Conservation (phyloP, 495 filamentous ascomycete genomes). For the Parmelia sp. region DNA sequence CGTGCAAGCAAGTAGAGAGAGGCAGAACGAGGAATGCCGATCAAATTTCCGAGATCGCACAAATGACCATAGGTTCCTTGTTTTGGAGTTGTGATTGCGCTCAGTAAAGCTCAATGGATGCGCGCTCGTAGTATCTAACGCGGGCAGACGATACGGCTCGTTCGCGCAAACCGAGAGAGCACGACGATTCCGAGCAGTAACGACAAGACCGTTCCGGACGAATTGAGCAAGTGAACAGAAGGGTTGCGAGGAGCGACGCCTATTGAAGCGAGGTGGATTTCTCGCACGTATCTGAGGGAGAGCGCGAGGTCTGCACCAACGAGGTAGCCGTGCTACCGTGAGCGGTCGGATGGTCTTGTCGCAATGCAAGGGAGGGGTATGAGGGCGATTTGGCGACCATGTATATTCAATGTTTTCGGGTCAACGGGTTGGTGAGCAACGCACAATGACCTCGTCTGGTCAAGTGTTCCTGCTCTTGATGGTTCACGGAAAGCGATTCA, state of each 20-base stretch:
- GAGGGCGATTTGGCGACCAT: not conserved
- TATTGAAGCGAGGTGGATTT: not conserved
- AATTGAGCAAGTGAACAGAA: not conserved
- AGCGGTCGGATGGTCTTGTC: not conserved
- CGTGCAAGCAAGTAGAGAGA: not conserved
- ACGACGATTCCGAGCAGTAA: not conserved
- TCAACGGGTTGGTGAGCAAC: not conserved
- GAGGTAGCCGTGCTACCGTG: not conserved
- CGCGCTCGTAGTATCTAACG: not conserved
- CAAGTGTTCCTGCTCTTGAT: conserved; percentile 7
- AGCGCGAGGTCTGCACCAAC: not conserved
- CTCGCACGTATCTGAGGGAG: not conserved
- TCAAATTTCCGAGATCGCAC: not conserved
- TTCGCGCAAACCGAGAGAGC: not conserved
- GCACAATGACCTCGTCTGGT: not conserved
- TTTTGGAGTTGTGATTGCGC: not conserved
- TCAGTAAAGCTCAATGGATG: conserved; percentile 1
- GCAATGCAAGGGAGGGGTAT: not conserved
- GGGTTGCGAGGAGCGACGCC: not conserved
- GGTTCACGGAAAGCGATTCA: conserved; percentile 1
- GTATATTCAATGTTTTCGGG: not conserved
- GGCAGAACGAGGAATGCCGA: not conserved
- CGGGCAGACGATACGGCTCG: not conserved
- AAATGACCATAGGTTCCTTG: not conserved
- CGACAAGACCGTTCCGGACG: not conserved